These are phyloP conservation scores for Mortierella antarctica DNA, from an alignment of 192 early-diverging fungal species.

Conservation along the genomic window DNA sequence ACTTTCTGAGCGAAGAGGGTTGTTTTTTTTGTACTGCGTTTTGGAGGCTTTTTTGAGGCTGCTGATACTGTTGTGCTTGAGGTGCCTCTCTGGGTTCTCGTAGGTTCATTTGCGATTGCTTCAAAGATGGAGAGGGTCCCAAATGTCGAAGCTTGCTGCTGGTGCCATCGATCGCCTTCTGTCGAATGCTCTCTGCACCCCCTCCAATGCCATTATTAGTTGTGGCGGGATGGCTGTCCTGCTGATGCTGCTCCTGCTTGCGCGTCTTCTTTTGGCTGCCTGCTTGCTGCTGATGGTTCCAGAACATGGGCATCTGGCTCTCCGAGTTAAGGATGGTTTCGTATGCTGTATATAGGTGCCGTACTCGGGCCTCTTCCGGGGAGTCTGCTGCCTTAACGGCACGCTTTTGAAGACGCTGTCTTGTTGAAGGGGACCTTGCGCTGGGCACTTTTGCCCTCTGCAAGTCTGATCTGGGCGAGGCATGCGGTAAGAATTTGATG, in stretches of 20 bases:
- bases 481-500: too few species aligned
- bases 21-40: too few species aligned
- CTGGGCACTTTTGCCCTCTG: too few species aligned
- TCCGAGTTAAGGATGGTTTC: conserved; percentile 18
- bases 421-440: too few species aligned
- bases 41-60: background rate
- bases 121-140: too few species aligned
- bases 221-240: background rate
- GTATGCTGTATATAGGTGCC: conserved; percentile 9
- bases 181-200: too few species aligned
- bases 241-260: background rate
- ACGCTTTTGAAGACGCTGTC: background rate
- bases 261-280: background rate
- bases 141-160: too few species aligned
- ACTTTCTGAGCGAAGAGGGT: too few species aligned
- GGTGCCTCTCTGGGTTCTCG: background rate
- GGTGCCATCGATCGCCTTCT: too few species aligned
- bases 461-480: too few species aligned
- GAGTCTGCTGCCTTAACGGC: background rate
- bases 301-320: conserved; percentile 19
- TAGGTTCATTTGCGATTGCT: too few species aligned
- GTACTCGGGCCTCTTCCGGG: background rate
- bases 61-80: background rate
- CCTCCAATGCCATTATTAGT: too few species aligned
- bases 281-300: conserved; percentile 2